Base-by-base conservation (phyloP, 176 grass and related monocot genomes). In the Chrysopogon serrulatus region DNA sequence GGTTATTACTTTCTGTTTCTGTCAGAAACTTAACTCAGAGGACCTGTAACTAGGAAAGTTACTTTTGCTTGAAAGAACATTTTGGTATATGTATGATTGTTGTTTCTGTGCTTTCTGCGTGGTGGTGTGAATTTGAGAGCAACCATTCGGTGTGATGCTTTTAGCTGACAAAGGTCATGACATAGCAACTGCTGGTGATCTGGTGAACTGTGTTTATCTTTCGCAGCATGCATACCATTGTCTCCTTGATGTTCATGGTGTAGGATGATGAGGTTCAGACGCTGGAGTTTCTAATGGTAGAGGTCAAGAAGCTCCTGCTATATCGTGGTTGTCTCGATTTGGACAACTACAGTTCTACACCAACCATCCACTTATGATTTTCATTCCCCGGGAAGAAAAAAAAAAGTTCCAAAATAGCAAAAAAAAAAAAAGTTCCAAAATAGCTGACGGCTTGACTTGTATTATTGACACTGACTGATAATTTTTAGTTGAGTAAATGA, bases 21-120 rank as follows among this genome's bases (percentile, higher is more conserved):
- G 54, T 73, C 21, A 37, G 56, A 8, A n/a, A 74, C 76, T 64
- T 86, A n/a, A 73, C 65, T 19, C 5, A 1, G 56, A 64, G 47
- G 63, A 85, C 26, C 48, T 30, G 53, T 82, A 74, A 74, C 18
- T 74, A 74, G 71, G 71, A 74, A 74, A 73, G 27, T 73, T 74
- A 33, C 31, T 51, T 49, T 74, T 74, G 26, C 27, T 56, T 75
- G 10, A 56, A 75, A 36, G 48, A 68, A 68, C 78, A 80, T 80
- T 80, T 80, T 68, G 44, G 37, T 80, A 80, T 68, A 80, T 68
- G 31, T 68, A 80, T 68, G 31, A 26, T 67, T 26, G 41, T 19
- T 68, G 13, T 66, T 61, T 28, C 5, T 23, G 30, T 68, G 19
- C 10, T 5, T 59, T 10, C 3, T 26, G 23, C 3, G 10, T 59